A percentile compares a stretch with the other conserved stretches of the same genome.
These are phyloP conservation scores for Medicago ruthenica DNA, from an alignment of 306 rosid species.

Conservation along the genomic window DNA sequence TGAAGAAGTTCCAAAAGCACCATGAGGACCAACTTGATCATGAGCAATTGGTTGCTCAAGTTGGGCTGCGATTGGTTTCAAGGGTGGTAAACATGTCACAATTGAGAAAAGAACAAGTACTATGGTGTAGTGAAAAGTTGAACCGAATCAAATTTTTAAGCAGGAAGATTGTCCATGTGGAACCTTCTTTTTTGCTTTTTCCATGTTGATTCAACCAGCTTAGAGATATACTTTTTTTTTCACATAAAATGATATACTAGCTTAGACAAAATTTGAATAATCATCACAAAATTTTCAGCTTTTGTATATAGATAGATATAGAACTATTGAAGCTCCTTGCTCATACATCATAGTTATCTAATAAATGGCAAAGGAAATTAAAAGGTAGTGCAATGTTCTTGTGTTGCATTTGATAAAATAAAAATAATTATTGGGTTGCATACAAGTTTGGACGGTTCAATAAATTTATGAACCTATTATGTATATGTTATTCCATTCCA, in stretches of 20 bases:
- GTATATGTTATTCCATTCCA: background rate
- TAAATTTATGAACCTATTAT: background rate
- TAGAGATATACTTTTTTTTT: conserved; percentile 28
- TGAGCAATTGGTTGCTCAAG: conserved; percentile 65
- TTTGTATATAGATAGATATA: conserved; percentile 26
- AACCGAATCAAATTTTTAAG: conserved; percentile 55
- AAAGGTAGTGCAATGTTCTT: conserved; percentile 6
- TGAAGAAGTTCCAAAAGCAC: conserved; percentile 77
- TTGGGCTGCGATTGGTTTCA: conserved; percentile 75
- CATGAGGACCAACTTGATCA: conserved; percentile 54
- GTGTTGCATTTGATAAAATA: background rate
- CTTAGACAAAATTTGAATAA: conserved; percentile 30
- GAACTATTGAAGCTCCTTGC: conserved; percentile 12
- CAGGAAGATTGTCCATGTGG: conserved; percentile 63
- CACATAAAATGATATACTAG: conserved; percentile 34
- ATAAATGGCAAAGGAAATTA: conserved; percentile 24
- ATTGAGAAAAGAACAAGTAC: conserved; percentile 63
- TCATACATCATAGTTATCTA: conserved; percentile 21
- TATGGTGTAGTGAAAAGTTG: conserved; percentile 78
- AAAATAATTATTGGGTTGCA: too few species aligned
- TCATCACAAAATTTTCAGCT: conserved; percentile 9
- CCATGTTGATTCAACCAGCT: conserved; percentile 59
- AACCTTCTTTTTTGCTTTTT: conserved; percentile 74
- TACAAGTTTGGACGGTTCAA: background rate
- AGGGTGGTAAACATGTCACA: conserved; percentile 76